These are phyloP conservation scores for Trypanosoma grayi DNA, from an alignment of 208 protist genomes.

Conservation along the genomic window DNA sequence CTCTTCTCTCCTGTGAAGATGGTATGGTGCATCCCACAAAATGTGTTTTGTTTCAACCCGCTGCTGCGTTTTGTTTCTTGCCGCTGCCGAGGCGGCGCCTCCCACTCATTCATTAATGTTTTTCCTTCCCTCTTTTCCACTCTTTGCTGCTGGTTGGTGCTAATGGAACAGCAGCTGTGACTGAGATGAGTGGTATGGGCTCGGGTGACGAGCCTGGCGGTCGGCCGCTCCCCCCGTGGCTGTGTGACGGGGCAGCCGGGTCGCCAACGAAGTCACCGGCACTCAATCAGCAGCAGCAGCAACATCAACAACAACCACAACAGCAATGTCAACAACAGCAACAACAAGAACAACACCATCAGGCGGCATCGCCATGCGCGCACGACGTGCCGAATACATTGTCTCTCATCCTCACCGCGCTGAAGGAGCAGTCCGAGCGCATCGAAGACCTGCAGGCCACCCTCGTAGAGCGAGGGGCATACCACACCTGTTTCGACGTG, in stretches of 20 bases:
- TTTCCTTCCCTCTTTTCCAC: slow-evolving; percentile 15
- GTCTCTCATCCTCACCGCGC: slow-evolving; percentile 11
- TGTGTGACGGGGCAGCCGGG: not conserved
- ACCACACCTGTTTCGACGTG: slow-evolving; percentile 24
- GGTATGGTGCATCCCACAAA: no score
- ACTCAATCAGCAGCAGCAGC: not conserved
- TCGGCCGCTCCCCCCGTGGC: slow-evolving; percentile 8
- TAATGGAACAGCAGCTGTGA: no score
- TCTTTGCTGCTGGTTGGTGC: not conserved
- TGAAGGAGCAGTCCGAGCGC: slow-evolving; percentile 11
- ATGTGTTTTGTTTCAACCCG: no score
- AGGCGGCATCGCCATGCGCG: not conserved
- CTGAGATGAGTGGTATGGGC: not conserved
- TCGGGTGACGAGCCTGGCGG: not conserved
- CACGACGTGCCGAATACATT: not conserved
- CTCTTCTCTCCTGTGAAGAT: no score
- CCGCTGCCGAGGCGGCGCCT: no score
- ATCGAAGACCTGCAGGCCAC: slow-evolving; percentile 8
- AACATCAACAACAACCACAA: not conserved
- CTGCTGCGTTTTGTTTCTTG: no score
- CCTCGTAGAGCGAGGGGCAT: not conserved
- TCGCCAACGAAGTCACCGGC: no score
- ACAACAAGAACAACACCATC: not conserved
- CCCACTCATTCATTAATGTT: no score
- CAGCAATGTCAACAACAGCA: not conserved